Evolutionary conservation across 768 basidiomycete genomes (phyloP).

Genomic region (Suillus subluteus): DNA sequence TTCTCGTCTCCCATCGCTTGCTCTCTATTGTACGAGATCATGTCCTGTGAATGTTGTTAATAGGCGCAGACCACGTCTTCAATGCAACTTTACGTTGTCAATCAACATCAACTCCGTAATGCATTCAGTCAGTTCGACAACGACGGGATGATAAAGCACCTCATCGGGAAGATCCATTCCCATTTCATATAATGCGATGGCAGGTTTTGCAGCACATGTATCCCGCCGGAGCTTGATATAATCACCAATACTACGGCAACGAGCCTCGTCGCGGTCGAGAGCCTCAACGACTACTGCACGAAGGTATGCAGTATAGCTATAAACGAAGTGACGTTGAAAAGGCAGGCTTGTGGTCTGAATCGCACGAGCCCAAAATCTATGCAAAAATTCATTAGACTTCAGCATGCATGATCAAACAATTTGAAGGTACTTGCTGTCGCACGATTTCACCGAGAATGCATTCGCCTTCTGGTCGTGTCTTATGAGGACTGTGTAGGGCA

Average conservation of each 20-base stretch:
- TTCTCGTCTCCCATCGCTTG: slow-evolving; percentile 35
- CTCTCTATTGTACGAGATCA: slow-evolving; percentile 41
- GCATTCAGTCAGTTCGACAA: slow-evolving; percentile 16
- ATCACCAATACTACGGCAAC: slow-evolving; percentile 29
- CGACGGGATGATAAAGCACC: slow-evolving; percentile 29
- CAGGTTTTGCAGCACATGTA: slow-evolving; percentile 35
- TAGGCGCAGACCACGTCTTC: neutral
- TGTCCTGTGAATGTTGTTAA: slow-evolving; percentile 28
- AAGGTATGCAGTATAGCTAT: slow-evolving; percentile 10
- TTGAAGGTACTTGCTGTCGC: slow-evolving; percentile 13
- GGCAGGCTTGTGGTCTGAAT: slow-evolving; percentile 4
- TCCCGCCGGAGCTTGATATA: slow-evolving; percentile 38
- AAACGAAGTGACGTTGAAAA: slow-evolving; percentile 13
- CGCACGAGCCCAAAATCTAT: slow-evolving; percentile 15
- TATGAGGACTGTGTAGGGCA: slow-evolving; percentile 11
- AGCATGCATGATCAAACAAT: neutral
- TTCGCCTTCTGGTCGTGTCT: slow-evolving; percentile 14
- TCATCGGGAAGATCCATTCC: slow-evolving; percentile 37
- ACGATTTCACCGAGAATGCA: slow-evolving; percentile 15
- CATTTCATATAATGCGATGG: slow-evolving; percentile 35
- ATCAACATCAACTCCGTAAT: slow-evolving; percentile 27
- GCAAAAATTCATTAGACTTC: neutral
- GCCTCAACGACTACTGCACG: slow-evolving; percentile 12
- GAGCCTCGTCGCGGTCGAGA: slow-evolving; percentile 10
- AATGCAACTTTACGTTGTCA: slow-evolving; percentile 22